These are phyloP conservation scores for Yarrowia deformans DNA, from an alignment of 805 yeast genomes.

Conservation along the genomic window DNA sequence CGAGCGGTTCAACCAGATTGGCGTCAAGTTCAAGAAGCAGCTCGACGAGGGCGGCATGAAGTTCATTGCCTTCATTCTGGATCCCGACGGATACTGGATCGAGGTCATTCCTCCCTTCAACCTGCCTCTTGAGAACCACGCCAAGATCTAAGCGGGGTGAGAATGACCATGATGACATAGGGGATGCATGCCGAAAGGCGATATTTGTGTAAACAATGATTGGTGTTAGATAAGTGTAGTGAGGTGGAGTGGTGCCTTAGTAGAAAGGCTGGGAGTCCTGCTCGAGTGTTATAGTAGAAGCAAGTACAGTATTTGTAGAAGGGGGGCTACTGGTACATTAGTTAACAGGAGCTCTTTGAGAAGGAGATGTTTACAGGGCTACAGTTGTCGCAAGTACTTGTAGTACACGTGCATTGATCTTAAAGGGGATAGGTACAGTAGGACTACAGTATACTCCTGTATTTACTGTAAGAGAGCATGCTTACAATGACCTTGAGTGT, in stretches of 20 bases:
- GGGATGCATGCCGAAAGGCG: constrained; percentile 14
- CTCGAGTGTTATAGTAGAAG: no score
- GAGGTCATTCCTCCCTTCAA: constrained; percentile 65
- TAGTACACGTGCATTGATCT: no score
- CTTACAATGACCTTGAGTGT: no score
- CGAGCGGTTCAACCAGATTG: constrained; percentile 56
- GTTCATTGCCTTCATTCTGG: constrained; percentile 81
- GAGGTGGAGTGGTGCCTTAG: no score
- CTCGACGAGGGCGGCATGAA: constrained; percentile 55
- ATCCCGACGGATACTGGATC: constrained; percentile 90
- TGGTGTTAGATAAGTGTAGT: neutral
- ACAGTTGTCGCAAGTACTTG: no score
- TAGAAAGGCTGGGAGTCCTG: no score
- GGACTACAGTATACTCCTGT: no score
- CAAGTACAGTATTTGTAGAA: no score
- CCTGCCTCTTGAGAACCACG: constrained; percentile 43
- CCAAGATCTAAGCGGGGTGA: constrained; percentile 9
- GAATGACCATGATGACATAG: neutral
- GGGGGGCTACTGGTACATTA: neutral
- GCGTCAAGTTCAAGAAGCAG: constrained; percentile 58
- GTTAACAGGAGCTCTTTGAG: no score
- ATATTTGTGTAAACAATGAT: neutral
- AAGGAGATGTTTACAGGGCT: no score
- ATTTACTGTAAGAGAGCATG: no score
- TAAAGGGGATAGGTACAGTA: no score